Conservation (phyloP, 2,329 filamentous ascomycete species). For the Arthroderma sp. region DNA sequence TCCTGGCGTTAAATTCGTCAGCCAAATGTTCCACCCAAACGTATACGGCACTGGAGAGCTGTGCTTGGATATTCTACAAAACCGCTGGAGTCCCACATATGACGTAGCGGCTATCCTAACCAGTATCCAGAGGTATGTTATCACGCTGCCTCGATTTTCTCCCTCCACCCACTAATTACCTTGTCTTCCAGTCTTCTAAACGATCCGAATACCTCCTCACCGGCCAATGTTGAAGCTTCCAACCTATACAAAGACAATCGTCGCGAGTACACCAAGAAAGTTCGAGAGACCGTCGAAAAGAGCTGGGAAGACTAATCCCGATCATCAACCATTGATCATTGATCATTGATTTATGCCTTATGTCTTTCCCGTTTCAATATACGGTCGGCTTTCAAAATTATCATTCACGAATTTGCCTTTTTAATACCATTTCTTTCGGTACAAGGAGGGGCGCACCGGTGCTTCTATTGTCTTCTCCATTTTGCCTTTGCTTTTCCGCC, state of each 20-base stretch:
- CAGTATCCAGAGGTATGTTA: conserved; percentile 77
- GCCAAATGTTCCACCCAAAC: conserved; percentile 98
- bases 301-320: conserved; percentile 77
- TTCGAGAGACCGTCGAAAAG: conserved; percentile 95
- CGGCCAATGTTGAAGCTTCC: conserved; percentile 93
- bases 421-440: no score
- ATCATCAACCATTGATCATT: conserved; percentile 31
- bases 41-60: conserved; percentile 95
- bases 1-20: conserved; percentile 95
- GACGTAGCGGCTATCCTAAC: conserved; percentile 95
- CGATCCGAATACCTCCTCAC: conserved; percentile 96
- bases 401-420: no score
- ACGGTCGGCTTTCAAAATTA: not conserved
- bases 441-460: no score
- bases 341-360: not conserved
- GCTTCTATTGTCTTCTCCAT: not conserved
- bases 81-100: conserved; percentile 96
- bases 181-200: conserved; percentile 62
- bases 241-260: conserved; percentile 98
- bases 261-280: conserved; percentile 89
- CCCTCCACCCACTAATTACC: not conserved
- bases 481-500: not conserved
- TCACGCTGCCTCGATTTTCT: not conserved
- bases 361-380: not conserved
- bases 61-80: conserved; percentile 92